phyloP scores from a whole-genome alignment of 768 basidiomycete species.

The Dendrothele bispora region DNA sequence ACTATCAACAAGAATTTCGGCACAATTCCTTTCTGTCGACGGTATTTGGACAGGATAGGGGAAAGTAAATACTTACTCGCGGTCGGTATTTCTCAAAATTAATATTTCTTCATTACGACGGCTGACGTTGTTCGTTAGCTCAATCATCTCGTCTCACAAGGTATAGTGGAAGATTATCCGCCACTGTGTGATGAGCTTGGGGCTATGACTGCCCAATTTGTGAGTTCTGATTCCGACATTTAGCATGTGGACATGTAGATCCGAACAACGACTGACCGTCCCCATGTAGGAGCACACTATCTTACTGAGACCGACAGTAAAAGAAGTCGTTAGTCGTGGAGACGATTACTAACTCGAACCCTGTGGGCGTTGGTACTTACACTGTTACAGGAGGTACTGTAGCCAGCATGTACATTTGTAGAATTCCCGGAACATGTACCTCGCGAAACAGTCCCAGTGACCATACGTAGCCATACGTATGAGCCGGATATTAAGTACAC shows the following conservation, averaged over 20 bases:
- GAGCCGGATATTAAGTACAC: too few species aligned
- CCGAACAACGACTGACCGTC: not conserved
- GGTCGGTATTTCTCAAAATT: constrained; percentile 54
- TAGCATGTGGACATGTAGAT: too few species aligned
- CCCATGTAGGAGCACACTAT: constrained; percentile 77
- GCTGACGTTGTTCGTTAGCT: constrained; percentile 45
- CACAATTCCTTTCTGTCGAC: constrained; percentile 90
- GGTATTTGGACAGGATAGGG: constrained; percentile 90
- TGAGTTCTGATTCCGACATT: constrained; percentile 33
- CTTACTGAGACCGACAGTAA: constrained; percentile 77
- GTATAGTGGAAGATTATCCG: constrained; percentile 89
- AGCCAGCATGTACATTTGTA: too few species aligned
- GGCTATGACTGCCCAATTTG: constrained; percentile 94
- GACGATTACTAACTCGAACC: constrained; percentile 68
- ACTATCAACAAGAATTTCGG: constrained; percentile 92
- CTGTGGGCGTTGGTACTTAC: not conserved
- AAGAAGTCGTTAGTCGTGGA: constrained; percentile 83
- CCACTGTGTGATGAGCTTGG: constrained; percentile 84
- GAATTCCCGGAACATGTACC: too few species aligned
- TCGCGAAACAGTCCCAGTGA: too few species aligned
- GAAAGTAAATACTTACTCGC: constrained; percentile 93
- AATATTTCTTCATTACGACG: not conserved
- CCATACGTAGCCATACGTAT: too few species aligned
- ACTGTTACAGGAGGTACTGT: constrained; percentile 1
- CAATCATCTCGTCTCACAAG: constrained; percentile 84